phyloP scores from a whole-genome alignment of 805 yeast genomes.

The Soucietia sequanensis region DNA sequence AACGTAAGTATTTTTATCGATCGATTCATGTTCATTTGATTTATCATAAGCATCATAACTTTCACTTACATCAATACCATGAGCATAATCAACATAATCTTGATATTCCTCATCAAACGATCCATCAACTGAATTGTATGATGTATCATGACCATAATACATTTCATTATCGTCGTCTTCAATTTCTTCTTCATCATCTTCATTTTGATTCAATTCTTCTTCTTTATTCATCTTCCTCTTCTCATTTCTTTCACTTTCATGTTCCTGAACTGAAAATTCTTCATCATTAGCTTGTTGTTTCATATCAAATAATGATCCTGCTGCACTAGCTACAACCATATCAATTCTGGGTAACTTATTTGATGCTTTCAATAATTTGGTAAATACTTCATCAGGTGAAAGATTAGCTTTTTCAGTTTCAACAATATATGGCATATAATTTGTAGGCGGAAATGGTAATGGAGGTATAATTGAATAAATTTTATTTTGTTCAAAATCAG shows the following conservation, averaged over 20 bases:
- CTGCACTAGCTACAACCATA: constrained; percentile 48
- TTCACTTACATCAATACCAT: constrained; percentile 20
- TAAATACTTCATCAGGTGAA: constrained; percentile 36
- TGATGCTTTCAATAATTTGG: constrained; percentile 34
- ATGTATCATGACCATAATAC: constrained; percentile 1
- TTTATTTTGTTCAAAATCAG: no score
- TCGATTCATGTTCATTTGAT: not conserved
- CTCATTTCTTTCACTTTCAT: constrained; percentile 11
- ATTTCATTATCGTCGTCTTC: constrained; percentile 7
- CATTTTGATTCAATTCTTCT: constrained; percentile 8
- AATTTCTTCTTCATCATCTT: constrained; percentile 8
- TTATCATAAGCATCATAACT: constrained; percentile 16
- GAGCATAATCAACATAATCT: constrained; percentile 23
- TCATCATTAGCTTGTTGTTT: constrained; percentile 31
- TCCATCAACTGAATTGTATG: not conserved
- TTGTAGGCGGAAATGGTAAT: constrained; percentile 45
- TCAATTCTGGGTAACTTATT: constrained; percentile 37
- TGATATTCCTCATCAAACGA: constrained; percentile 12
- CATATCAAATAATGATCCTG: constrained; percentile 41
- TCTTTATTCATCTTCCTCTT: constrained; percentile 2
- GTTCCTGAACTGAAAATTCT: constrained; percentile 24
- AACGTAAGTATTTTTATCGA: not conserved
- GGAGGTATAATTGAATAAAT: constrained; percentile 27
- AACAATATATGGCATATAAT: constrained; percentile 45
- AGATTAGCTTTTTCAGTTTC: constrained; percentile 33